Evolutionary conservation across 2,329 filamentous ascomycete genomes (phyloP), one percentile per base, ranked within the genome.

Genomic region (Cordyceps cicadae): DNA sequence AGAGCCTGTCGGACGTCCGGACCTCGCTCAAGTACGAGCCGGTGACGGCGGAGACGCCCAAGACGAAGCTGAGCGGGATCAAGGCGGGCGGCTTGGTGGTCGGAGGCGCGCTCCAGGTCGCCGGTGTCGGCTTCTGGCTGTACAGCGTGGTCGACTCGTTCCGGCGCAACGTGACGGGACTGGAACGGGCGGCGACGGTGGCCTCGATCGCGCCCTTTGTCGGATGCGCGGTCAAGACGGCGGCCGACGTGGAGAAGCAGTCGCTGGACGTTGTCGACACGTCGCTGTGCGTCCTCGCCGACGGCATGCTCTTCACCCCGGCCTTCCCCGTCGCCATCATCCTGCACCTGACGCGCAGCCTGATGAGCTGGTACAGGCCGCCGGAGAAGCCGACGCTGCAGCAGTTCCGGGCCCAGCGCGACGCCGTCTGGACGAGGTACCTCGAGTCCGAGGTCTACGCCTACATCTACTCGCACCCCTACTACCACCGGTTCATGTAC

Each of bases 161-260:
- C 21, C 39, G 34, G 11, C 48, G 52, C 12, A 53, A 59, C 43
- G 48, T 52, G 17, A 59, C 45, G 8, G 21, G n/a, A 5, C 34
- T 59, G 7, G 56, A 59, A 34, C 46, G 56, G 21, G 48, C 26
- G 19, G 56, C 56, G 8, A 48, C 56, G 14, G 45, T 59, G 56
- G 43, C 56, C 1, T 12, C 56, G 3, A 59, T 59, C 34, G 15
- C 52, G 3, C 56, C 56, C 12, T 37, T 59, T 12, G 56, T 59
- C 29, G 56, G 56, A 24, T 59, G 56, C 41, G 56, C 45, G 12
- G 34, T 50, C 14, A 14, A 21, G 15, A 34, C 50, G 8, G 56
- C 32, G 12, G 48, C 29, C 15, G 45, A 52, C n/a, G 15, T 41
- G 14, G 56, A 34, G 6, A 50, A 51, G 48, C 46, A 48, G 24